These are phyloP conservation scores for Colletotrichum trifolii DNA, from an alignment of 2,329 filamentous ascomycete species.

Conservation along the genomic window DNA sequence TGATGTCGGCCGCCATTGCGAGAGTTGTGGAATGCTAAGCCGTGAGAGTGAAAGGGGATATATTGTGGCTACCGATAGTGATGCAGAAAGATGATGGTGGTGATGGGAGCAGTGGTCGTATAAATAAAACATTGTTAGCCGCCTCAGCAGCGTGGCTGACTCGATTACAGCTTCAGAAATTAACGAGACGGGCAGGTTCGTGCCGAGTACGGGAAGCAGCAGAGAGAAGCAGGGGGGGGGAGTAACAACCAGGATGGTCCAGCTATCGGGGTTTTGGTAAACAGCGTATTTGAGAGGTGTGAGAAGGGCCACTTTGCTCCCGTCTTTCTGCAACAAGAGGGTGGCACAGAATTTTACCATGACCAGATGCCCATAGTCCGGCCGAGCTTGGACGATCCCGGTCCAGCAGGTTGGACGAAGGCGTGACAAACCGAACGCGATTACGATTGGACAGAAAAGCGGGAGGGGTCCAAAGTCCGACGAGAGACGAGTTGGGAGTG, in stretches of 20 bases:
- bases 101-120: slow-evolving; percentile 2
- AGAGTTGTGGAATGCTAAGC: not conserved
- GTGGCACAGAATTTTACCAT: not conserved
- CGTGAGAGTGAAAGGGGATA: not conserved
- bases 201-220: slow-evolving; percentile 12
- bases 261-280: not conserved
- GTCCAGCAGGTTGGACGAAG: not conserved
- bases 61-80: not conserved
- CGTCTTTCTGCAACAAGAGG: slow-evolving; percentile 1
- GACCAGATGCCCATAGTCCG: not conserved
- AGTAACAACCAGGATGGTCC: slow-evolving; percentile 4
- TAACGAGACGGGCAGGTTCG: slow-evolving; percentile 1
- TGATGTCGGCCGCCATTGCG: slow-evolving; percentile 26
- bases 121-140: slow-evolving; percentile 24
- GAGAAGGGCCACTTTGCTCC: not conserved
- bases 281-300: not conserved
- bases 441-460: slow-evolving; percentile 12
- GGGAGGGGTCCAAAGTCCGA: slow-evolving; percentile 16
- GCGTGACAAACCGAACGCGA: slow-evolving; percentile 25
- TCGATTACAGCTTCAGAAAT: slow-evolving; percentile 6
- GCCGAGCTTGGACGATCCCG: slow-evolving; percentile 6
- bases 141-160: slow-evolving; percentile 18
- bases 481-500: not conserved
- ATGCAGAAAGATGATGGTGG: not conserved
- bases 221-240: not conserved